Evolutionary conservation across 306 rosid species (phyloP), one percentile per base, ranked within the genome.

Genomic region (Pyrus pyrifolia): DNA sequence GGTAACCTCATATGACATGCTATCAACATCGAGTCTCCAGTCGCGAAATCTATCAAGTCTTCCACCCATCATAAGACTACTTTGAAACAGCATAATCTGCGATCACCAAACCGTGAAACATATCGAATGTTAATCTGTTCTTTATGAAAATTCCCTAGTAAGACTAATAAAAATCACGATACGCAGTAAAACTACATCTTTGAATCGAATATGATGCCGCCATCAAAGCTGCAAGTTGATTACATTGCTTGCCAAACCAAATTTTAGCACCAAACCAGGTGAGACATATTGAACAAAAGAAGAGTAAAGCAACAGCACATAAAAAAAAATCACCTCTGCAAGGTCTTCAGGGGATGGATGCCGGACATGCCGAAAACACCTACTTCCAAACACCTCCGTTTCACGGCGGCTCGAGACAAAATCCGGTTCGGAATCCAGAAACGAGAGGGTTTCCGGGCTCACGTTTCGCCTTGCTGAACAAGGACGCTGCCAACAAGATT

Each of bases 11-110:
- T 95, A 95, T 15, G 99, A 84, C 99, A 95, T 95, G 83, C 86
- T 72, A 83, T 95, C 99, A 23, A 95, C 93, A 71, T 92, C 97
- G 33, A 95, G 99, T 85, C 99, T 87, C 97, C 85, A 83, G 23
- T 92, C 97, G 66, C 99, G 85, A 80, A 89, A 91, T 80, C 82
- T 96, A 69, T 95, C 99, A 4, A 77, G 81, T 75, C 93, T 79
- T 74, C 91, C 96, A 25, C 96, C 97, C 96, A 87, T 88, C 75
- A 92, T 76, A 76, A 90, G 67, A 83, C 91, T 85, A 79, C 90
- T 87, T 69, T 87, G 93, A 29, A 92, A 83, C 86, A 89, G 81
- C 99, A 95, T 86, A 70, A 89, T 89, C 99, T 95, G 89, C 89
- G 85, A 33, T 65, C 68, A 75, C 11, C 76, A 46, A 55, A 61